Evolutionary conservation across 495 filamentous ascomycete species (phyloP).

Genomic region (Extremus antarcticus): DNA sequence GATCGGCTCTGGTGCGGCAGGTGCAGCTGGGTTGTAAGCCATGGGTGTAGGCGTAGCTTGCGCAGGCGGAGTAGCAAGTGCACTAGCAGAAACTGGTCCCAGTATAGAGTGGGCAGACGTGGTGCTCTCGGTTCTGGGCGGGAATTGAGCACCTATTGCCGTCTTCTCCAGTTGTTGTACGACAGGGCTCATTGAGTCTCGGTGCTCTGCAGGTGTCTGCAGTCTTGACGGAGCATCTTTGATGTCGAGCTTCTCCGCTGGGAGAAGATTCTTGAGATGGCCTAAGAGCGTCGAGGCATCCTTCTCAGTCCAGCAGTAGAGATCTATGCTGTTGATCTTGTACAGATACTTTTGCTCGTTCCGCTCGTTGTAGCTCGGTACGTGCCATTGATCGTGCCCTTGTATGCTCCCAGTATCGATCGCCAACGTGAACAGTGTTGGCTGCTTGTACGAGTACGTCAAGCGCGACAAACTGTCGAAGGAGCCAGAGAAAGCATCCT

Average conservation of each 20-base stretch:
- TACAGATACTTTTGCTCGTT: slow-evolving; percentile 62
- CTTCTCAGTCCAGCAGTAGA: slow-evolving; percentile 78
- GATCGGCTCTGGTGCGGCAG: slow-evolving; percentile 72
- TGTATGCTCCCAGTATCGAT: slow-evolving; percentile 43
- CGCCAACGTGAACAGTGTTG: slow-evolving; percentile 61
- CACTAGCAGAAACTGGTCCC: slow-evolving; percentile 25
- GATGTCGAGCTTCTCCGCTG: slow-evolving; percentile 48
- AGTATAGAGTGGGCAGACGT: slow-evolving; percentile 30
- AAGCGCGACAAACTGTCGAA: slow-evolving; percentile 52
- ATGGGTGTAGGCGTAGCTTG: slow-evolving; percentile 51
- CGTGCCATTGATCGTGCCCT: slow-evolving; percentile 58
- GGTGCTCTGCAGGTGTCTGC: slow-evolving; percentile 30
- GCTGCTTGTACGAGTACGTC: slow-evolving; percentile 67
- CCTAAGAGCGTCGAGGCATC: slow-evolving; percentile 68
- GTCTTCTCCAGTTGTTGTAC: slow-evolving; percentile 77
- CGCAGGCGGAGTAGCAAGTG: slow-evolving; percentile 34
- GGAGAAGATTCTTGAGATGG: slow-evolving; percentile 47
- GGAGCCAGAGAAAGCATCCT: slow-evolving; percentile 79
- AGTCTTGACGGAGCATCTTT: slow-evolving; percentile 37
- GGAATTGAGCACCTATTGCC: slow-evolving; percentile 50
- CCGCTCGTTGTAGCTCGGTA: slow-evolving; percentile 57
- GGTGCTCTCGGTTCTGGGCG: slow-evolving; percentile 24
- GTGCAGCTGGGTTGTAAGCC: slow-evolving; percentile 83
- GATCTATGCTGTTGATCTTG: slow-evolving; percentile 70
- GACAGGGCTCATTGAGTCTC: slow-evolving; percentile 57